phyloP scores from a whole-genome alignment of 164 flowering plant genomes.

The Paratinospora sagittata region DNA sequence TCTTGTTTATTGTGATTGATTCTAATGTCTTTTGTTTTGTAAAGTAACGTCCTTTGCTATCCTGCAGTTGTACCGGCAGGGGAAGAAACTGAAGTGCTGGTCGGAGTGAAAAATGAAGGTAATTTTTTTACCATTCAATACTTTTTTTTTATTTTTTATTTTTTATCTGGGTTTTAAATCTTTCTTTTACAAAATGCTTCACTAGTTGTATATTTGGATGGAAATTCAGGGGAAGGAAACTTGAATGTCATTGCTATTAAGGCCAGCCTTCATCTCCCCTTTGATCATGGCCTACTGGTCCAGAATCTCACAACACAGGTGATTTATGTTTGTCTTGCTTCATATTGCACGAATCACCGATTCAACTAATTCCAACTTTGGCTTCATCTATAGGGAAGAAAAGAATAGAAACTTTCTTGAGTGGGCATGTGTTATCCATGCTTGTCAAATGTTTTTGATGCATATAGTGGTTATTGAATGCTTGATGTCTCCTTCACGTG shows the following conservation, averaged over 20 bases:
- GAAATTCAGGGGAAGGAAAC: slow-evolving; percentile 48
- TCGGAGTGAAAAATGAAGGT: slow-evolving; percentile 90
- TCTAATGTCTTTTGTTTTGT: slow-evolving; percentile 1
- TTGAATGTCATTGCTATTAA: slow-evolving; percentile 66
- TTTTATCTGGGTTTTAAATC: neutral
- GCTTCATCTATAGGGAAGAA: neutral
- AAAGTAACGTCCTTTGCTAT: neutral
- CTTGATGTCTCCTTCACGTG: neutral
- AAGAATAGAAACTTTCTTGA: neutral
- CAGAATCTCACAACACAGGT: slow-evolving; percentile 91
- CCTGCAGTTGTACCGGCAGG: slow-evolving; percentile 75
- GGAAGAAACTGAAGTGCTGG: slow-evolving; percentile 74
- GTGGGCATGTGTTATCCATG: neutral
- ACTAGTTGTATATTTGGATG: neutral
- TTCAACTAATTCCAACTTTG: neutral
- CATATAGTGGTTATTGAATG: neutral
- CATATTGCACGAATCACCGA: neutral
- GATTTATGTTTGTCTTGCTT: slow-evolving; percentile 2
- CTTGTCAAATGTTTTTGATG: neutral
- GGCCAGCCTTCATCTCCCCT: slow-evolving; percentile 85
- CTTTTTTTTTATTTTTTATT: neutral
- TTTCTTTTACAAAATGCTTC: neutral
- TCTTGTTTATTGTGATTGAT: neutral
- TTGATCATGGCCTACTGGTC: slow-evolving; percentile 56
- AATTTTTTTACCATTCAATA: slow-evolving; percentile 20